These are phyloP conservation scores for Sporisorium reilianum DNA, from an alignment of 1,284 basidiomycete genomes.

Conservation along the genomic window DNA sequence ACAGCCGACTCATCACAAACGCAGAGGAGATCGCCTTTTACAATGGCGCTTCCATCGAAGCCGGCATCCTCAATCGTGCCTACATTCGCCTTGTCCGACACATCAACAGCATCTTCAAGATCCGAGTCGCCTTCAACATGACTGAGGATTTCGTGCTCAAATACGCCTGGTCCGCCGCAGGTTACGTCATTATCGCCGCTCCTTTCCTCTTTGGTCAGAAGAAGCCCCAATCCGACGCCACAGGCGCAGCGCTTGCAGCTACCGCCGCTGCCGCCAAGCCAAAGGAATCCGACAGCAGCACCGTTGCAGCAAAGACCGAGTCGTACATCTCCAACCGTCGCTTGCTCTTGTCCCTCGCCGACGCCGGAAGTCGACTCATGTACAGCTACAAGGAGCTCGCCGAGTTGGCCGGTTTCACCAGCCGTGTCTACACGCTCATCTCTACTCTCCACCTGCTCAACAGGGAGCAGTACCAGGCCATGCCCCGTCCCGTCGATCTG, in stretches of 20 bases:
- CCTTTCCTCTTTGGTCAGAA: constrained; percentile 63
- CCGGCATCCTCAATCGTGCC: constrained; percentile 82
- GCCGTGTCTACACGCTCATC: constrained; percentile 86
- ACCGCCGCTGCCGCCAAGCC: constrained; percentile 63
- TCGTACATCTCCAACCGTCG: constrained; percentile 88
- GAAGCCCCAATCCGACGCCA: constrained; percentile 31
- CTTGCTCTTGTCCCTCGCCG: constrained; percentile 88
- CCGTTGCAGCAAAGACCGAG: constrained; percentile 76
- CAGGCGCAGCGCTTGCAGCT: constrained; percentile 71
- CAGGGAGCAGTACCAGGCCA: constrained; percentile 63
- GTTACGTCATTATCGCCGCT: constrained; percentile 67
- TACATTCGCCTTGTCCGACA: constrained; percentile 87
- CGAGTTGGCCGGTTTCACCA: constrained; percentile 91
- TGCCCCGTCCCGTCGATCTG: constrained; percentile 60
- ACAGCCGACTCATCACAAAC: constrained; percentile 88
- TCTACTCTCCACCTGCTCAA: constrained; percentile 79
- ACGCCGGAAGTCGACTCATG: constrained; percentile 92
- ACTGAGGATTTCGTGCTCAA: constrained; percentile 69
- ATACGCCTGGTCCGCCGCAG: constrained; percentile 68
- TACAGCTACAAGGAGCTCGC: constrained; percentile 86
- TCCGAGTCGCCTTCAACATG: constrained; percentile 70
- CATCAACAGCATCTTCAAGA: constrained; percentile 91
- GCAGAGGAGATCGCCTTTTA: constrained; percentile 97
- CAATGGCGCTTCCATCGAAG: constrained; percentile 86
- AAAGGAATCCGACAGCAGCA: constrained; percentile 25